Conservation (phyloP, 2,329 filamentous ascomycete species). For the Ophiocordyceps camponoti-saundersi region DNA sequence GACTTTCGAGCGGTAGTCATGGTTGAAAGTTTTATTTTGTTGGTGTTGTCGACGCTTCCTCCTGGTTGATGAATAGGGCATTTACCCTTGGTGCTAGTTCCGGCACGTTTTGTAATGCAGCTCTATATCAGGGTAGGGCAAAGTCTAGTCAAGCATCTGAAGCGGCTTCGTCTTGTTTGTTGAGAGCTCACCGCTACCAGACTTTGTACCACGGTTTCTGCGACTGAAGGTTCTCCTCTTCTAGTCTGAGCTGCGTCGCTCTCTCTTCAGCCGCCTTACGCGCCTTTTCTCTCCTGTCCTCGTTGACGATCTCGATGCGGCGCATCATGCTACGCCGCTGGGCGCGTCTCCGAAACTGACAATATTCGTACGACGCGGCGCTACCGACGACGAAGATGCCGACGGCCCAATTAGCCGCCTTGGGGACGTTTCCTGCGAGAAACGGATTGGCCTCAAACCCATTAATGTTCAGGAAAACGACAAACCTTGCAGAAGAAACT, state of each 20-base stretch:
- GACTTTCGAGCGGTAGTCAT: too few relatives aligned
- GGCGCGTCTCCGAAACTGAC: slow-evolving; percentile 53
- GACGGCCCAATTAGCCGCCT: slow-evolving; percentile 73
- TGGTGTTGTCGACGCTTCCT: too few relatives aligned
- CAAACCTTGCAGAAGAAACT: slow-evolving; percentile 59
- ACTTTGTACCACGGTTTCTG: slow-evolving; percentile 37
- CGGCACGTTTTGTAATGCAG: too few relatives aligned
- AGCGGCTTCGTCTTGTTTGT: neutral
- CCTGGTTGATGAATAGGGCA: too few relatives aligned
- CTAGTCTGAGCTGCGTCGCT: slow-evolving; percentile 14
- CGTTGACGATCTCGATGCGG: slow-evolving; percentile 48
- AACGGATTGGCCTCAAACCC: neutral
- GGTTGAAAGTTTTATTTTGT: neutral
- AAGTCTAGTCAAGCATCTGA: neutral
- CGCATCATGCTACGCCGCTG: slow-evolving; percentile 75
- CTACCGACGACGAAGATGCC: slow-evolving; percentile 55
- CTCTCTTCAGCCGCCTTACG: slow-evolving; percentile 26
- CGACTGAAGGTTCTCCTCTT: slow-evolving; percentile 13
- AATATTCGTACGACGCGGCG: slow-evolving; percentile 68
- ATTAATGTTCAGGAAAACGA: neutral
- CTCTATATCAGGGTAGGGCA: too few relatives aligned
- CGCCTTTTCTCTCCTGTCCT: slow-evolving; percentile 33
- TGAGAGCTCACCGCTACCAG: slow-evolving; percentile 22
- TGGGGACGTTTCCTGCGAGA: slow-evolving; percentile 12
- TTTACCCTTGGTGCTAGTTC: too few relatives aligned